Evolutionary conservation across 345 rosid genomes (phyloP).

Genomic region (Sonneratia caseolaris): DNA sequence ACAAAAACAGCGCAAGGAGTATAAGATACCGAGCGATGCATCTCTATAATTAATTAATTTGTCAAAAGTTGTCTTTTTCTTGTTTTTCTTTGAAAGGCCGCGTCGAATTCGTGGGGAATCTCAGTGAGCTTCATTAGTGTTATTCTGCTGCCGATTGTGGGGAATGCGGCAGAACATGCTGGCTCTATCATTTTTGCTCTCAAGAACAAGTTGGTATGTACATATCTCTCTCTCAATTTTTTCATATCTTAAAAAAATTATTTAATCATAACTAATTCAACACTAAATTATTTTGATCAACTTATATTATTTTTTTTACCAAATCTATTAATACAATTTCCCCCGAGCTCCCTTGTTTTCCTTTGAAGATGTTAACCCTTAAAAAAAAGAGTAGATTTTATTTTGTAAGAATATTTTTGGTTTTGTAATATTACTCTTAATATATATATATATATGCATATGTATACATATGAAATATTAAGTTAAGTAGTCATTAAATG

Average conservation of each 20-base stretch:
- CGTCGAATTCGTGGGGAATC: constrained; percentile 86
- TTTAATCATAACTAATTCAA: too few relatives aligned
- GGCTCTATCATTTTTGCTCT: constrained; percentile 83
- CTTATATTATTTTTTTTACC: too few relatives aligned
- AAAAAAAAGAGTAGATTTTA: too few relatives aligned
- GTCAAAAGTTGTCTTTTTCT: too few relatives aligned
- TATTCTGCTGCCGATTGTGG: constrained; percentile 79
- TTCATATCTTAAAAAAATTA: background rate
- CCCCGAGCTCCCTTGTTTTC: background rate
- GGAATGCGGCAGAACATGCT: constrained; percentile 98
- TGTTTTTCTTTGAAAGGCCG: constrained; percentile 29
- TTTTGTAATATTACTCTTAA: background rate
- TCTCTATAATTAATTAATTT: background rate
- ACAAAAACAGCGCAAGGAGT: background rate
- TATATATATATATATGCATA: too few relatives aligned
- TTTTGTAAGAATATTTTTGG: too few relatives aligned
- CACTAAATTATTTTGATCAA: too few relatives aligned
- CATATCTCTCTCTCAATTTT: too few relatives aligned
- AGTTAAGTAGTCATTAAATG: too few relatives aligned
- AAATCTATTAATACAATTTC: too few relatives aligned
- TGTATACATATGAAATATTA: too few relatives aligned
- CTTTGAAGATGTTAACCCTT: background rate
- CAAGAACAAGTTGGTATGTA: constrained; percentile 83
- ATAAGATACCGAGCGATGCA: background rate
- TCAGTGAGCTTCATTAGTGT: constrained; percentile 80